Percentiles rank a stretch among this genome's conserved stretches.
Conservation (phyloP, 2,329 filamentous ascomycete genomes). For the Penicillium occitanis region DNA sequence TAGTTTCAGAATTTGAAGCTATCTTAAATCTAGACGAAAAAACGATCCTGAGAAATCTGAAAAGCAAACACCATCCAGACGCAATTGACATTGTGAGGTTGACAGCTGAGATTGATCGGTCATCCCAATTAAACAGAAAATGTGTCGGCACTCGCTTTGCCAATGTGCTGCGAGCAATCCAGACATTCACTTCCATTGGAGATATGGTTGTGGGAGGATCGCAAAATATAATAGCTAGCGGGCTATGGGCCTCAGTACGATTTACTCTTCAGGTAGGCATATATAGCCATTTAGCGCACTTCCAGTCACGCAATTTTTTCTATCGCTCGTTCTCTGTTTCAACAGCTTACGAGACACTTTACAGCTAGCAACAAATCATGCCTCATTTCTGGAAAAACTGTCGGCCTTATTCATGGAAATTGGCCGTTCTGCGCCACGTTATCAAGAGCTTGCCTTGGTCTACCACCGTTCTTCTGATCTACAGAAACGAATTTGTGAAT, state of each 20-base stretch:
- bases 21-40: constrained; percentile 1
- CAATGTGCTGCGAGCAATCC: constrained; percentile 10
- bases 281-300: neutral
- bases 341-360: neutral
- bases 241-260: constrained; percentile 11
- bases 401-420: constrained; percentile 7
- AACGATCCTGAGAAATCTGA: neutral
- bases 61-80: neutral
- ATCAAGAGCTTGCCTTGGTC: constrained; percentile 9
- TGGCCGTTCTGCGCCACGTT: constrained; percentile 1
- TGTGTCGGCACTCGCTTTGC: constrained; percentile 7
- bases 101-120: constrained; percentile 10
- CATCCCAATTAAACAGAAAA: neutral
- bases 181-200: constrained; percentile 8
- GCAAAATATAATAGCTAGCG: constrained; percentile 15
- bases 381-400: neutral
- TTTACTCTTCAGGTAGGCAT: constrained; percentile 8
- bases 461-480: constrained; percentile 3
- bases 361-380: neutral
- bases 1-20: constrained; percentile 12
- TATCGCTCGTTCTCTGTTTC: neutral
- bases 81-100: constrained; percentile 13
- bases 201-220: constrained; percentile 6
- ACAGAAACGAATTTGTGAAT: constrained; percentile 3
- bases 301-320: neutral